Base-by-base conservation (phyloP, 768 basidiomycete genomes). In the Amylocystis lapponica region DNA sequence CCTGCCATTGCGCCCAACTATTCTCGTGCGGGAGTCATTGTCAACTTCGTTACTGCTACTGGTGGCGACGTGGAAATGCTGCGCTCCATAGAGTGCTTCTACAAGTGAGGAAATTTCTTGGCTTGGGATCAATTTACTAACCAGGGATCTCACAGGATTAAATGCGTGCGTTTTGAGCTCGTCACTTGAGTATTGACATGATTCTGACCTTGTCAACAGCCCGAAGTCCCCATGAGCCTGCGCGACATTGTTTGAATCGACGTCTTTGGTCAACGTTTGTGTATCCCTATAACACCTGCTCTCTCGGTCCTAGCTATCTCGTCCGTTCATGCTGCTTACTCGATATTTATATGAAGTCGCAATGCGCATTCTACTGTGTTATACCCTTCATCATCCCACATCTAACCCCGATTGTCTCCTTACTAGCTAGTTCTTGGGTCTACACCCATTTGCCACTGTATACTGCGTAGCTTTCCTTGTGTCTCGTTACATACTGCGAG, bases 41-140 rank as follows among this genome's bases (percentile, higher is more conserved):
- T 99, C 59, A 98, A 95, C 64, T 93, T 98, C 55, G 94, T 98
- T 49, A 96, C 94, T 44, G 95, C 94, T 42, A 93, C 92, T 12
- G 93, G 94, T 23, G 94, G 93, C 31, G 95, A 98, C 62, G 94
- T 97, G 43, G 95, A 98, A 69, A 96, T 97, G 93, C 70, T 98
- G 49, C 79, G 95, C 58, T 89, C 88, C 54, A 97, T 97, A 74
- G 95, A 98, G 72, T 95, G 93, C 75, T 95, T 92, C 69, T 97
- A 95, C 76, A 91, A 91, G 89, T 90, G 52, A 52, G 78, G 63
- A 41, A 47, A 64, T 61, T n/a, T 23, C 27, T 27, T 27, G 1
- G 23, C 30, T 27, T 20, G n/a, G n/a, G n/a, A 35, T 47, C 14
- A 14, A 8, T 27, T 16, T 20, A 32, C 14, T 43, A 20, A n/a